A percentile compares a stretch with the other conserved stretches of the same genome.
Conservation (phyloP, 169 alveolate species). For the Eimeria falciformis region DNA sequence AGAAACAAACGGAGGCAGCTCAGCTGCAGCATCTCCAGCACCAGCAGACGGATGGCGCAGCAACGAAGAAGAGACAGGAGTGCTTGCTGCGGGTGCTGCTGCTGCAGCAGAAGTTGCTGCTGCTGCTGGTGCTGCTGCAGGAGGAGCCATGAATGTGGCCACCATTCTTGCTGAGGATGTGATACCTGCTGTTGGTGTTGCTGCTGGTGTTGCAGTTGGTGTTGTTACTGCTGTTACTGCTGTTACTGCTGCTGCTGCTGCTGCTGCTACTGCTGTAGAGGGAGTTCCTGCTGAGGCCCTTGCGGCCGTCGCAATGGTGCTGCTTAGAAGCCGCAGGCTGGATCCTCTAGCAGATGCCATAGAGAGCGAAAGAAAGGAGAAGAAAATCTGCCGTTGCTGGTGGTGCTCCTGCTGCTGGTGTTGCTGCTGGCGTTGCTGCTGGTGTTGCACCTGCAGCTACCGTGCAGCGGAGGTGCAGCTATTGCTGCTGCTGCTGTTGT, state of each 20-base stretch:
- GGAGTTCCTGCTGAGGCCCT: background rate
- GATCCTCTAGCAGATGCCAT: background rate
- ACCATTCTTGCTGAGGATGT: background rate
- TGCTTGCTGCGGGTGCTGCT: background rate
- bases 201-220: background rate
- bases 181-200: background rate
- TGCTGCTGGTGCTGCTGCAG: constrained; percentile 19
- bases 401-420: background rate
- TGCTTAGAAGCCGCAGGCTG: constrained; percentile 2
- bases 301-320: background rate
- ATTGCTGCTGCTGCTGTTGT: too few species aligned
- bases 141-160: background rate
- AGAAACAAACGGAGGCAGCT: background rate
- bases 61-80: constrained; percentile 12
- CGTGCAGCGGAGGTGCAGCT: too few species aligned
- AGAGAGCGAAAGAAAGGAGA: background rate
- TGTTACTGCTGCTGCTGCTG: background rate
- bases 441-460: too few species aligned
- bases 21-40: too few species aligned
- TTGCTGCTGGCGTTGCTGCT: background rate
- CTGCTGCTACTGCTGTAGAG: background rate
- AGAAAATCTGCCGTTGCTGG: background rate
- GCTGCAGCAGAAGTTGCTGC: background rate
- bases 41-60: background rate
- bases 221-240: constrained; percentile 30